Base-by-base conservation (phyloP, 208 protist species). In the Trypanosomatidae sp. region DNA sequence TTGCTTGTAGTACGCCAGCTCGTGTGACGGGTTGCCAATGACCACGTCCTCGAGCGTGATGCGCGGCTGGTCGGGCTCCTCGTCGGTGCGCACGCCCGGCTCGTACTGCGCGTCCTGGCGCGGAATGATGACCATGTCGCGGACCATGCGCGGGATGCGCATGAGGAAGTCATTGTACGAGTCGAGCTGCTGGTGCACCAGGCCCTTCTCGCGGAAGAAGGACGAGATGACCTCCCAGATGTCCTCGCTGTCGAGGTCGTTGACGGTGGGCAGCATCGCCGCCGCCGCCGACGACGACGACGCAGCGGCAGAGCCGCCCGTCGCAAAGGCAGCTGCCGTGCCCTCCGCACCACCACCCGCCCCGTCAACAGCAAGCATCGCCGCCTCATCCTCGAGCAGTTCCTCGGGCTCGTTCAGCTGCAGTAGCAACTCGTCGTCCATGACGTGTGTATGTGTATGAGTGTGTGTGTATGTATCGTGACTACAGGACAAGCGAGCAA, bases 181-280 rank as follows among this genome's bases (percentile, higher is more conserved):
- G 59, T 98, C 96, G 4, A 99, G 73, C 81, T 99, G 98, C 76
- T 99, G 98, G 50, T 94, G 87, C 22, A 99, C 97, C 4, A 99
- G 85, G 13, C 95, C 94, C 66, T 98, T 98, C 49, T 97, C 79
- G 8, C 95, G 66, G 53, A 99, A 99, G 56, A 97, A 99, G n/a
- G 95, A 81, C 3, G 63, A 83, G 48, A 99, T 98, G 39, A 99
- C 81, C 33, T 80, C 61, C 97, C 97, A 99, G 27, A 93, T 83
- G 48, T 98, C 94, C 47, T 98, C 89, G 48, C 67, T 82, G 56
- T 90, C 73, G 27, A 90, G 67, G 21, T 86, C 73, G n/a, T 72
- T 73, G 37, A 48, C 70, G 10, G 30, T 20, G 37, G 50, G 40
- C 16, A 35, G 8, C 23, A 16, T 35, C 24, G 21, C 42, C 2